Base-by-base conservation (phyloP, 2,329 filamentous ascomycete species). In the Fusarium nodosum region DNA sequence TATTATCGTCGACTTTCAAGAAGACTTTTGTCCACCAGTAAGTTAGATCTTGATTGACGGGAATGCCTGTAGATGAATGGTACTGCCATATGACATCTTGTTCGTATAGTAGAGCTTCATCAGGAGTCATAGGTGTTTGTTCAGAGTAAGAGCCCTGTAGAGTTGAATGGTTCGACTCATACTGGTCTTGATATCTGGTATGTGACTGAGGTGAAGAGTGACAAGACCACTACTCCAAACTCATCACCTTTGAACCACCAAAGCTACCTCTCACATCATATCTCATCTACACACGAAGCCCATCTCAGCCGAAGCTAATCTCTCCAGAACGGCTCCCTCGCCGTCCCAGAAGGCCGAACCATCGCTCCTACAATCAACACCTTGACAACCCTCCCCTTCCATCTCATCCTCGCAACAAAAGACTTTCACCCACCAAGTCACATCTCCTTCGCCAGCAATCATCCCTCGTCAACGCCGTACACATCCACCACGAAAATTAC, bases 11-110 rank as follows among this genome's bases (percentile, higher is more conserved):
- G 94, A 97, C 79, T 86, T 97, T 76, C 96, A 98, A 80, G 91
- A 97, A 79, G 95, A 98, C 82, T 98, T 97, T 79, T 97, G 93
- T 79, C 92, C 93, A 62, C 94, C 94, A 15, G 93, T 96, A 82
- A 82, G 90, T 82, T 12, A 36, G 8, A 46, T 34, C 41, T 16
- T 36, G 15, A 20, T 33, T 20, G 7, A n/a, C 4, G 34, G 10
- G 18, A 18, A 15, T 31, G 28, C 8, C 10, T 8, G 16, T 34
- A 22, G n/a, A n/a, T 7, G 18, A 20, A 13, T 4, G 3, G 13
- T 15, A 8, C 16, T 34, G 4, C 18, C 16, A 22, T 8, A 60
- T 22, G 26, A n/a, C n/a, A 48, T 24, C 16, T 7, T 31, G 41
- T 28, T 11, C 11, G 28, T 44, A 18, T 18, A 10, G 20, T 26